Conservation (phyloP, 352 stramenopile genomes). For the Phytophthora europaea region DNA sequence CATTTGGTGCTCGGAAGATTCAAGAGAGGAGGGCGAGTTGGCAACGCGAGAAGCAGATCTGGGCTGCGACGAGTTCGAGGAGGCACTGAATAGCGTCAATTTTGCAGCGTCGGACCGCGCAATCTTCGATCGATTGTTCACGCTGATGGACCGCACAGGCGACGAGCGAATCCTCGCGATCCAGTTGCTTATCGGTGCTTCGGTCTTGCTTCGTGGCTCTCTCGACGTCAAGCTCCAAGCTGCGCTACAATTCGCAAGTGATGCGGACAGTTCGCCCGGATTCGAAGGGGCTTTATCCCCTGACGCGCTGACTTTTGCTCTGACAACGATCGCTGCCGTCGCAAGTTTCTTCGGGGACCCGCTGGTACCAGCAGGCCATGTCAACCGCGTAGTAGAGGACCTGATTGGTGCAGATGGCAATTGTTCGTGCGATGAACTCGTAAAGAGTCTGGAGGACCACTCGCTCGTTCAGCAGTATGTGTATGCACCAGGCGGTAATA, state of each 20-base stretch:
- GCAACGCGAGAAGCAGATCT: conserved; percentile 47
- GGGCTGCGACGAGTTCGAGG: conserved; percentile 41
- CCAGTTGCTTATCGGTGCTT: conserved; percentile 59
- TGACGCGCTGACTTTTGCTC: conserved; percentile 50
- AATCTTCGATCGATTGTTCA: conserved; percentile 70
- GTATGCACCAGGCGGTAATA: conserved; percentile 1
- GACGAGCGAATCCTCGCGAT: conserved; percentile 56
- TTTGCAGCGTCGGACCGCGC: conserved; percentile 55
- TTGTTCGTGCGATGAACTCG: conserved; percentile 31
- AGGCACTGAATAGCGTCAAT: conserved; percentile 50
- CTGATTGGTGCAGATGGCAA: conserved; percentile 8
- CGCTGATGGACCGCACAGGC: conserved; percentile 66
- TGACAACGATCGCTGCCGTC: conserved; percentile 54
- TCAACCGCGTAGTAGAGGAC: conserved; percentile 35
- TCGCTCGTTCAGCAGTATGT: conserved; percentile 57
- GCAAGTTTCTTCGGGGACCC: conserved; percentile 74
- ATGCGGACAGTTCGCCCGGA: conserved; percentile 3
- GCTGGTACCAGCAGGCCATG: conserved; percentile 38
- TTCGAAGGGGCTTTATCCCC: conserved; percentile 19
- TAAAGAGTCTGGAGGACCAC: conserved; percentile 44
- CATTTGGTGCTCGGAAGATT: conserved; percentile 17
- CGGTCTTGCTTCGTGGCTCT: conserved; percentile 52
- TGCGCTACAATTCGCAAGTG: conserved; percentile 36
- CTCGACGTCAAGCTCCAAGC: conserved; percentile 54
- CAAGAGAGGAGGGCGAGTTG: conserved; percentile 6